These are phyloP conservation scores for Gillenia trifoliata DNA, from an alignment of 306 rosid species.

Conservation along the genomic window DNA sequence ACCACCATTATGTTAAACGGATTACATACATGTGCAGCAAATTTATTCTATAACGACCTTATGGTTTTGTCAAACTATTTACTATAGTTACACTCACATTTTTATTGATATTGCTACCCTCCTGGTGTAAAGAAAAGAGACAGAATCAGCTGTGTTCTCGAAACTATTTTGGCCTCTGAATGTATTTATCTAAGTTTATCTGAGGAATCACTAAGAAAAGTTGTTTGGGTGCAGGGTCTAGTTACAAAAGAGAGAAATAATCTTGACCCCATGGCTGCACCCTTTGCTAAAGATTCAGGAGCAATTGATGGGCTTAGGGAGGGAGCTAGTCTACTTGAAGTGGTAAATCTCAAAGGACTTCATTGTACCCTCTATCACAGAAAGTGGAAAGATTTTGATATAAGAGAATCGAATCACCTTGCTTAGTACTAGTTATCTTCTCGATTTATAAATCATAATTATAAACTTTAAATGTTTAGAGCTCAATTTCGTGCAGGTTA, in stretches of 20 bases:
- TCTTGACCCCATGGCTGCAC: constrained; percentile 81
- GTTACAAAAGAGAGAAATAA: constrained; percentile 74
- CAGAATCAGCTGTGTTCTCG: not conserved
- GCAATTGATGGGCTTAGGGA: constrained; percentile 76
- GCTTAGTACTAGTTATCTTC: constrained; percentile 8
- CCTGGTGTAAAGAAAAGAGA: not conserved
- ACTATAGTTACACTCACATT: not conserved
- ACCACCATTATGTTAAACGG: not conserved
- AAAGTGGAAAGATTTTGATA: not conserved
- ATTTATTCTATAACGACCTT: not conserved
- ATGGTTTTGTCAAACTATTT: not conserved
- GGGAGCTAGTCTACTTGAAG: constrained; percentile 87
- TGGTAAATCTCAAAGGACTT: constrained; percentile 54
- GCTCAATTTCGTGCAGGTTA: constrained; percentile 52
- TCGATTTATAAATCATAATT: constrained; percentile 4
- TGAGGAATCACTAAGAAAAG: not conserved
- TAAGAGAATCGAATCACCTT: constrained; percentile 11
- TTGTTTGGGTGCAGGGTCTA: constrained; percentile 66
- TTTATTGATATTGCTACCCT: not conserved
- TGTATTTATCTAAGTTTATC: not conserved
- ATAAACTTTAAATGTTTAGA: constrained; percentile 16
- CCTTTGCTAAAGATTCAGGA: constrained; percentile 77
- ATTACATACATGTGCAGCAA: not conserved
- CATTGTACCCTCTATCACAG: constrained; percentile 9
- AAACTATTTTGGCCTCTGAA: not conserved